Conservation (phyloP, 805 yeast genomes). For the Myxozyma melibiosi region DNA sequence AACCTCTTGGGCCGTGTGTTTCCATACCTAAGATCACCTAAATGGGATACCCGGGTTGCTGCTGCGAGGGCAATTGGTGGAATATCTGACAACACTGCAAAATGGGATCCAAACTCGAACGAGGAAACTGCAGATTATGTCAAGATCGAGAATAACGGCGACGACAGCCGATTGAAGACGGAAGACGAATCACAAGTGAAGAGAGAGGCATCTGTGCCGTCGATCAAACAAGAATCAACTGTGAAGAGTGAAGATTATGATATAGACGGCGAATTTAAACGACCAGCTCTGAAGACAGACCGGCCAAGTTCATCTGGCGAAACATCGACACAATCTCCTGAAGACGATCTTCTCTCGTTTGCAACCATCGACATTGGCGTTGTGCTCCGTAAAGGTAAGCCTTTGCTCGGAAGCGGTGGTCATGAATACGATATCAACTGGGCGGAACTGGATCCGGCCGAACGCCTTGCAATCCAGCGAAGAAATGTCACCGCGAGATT, state of each 20-base stretch:
- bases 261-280: neutral
- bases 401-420: slow-evolving; percentile 68
- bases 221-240: neutral
- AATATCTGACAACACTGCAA: slow-evolving; percentile 71
- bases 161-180: neutral
- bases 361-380: slow-evolving; percentile 43
- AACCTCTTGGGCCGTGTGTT: slow-evolving; percentile 83
- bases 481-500: slow-evolving; percentile 47
- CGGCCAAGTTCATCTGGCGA: neutral
- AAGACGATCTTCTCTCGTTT: slow-evolving; percentile 41
- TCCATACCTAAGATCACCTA: slow-evolving; percentile 77
- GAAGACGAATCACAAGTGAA: neutral
- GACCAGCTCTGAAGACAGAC: no score
- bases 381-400: slow-evolving; percentile 46
- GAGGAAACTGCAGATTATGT: neutral
- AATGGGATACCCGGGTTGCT: slow-evolving; percentile 96
- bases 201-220: neutral
- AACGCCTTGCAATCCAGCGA: slow-evolving; percentile 55
- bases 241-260: neutral
- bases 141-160: neutral
- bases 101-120: slow-evolving; percentile 78
- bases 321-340: slow-evolving; percentile 15
- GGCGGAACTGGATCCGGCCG: slow-evolving; percentile 48
- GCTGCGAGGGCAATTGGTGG: slow-evolving; percentile 96
- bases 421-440: slow-evolving; percentile 47